A percentile compares a stretch with the other conserved stretches of the same genome.
Conservation (phyloP, 169 alveolate species). For the Plasmodium vivax region DNA sequence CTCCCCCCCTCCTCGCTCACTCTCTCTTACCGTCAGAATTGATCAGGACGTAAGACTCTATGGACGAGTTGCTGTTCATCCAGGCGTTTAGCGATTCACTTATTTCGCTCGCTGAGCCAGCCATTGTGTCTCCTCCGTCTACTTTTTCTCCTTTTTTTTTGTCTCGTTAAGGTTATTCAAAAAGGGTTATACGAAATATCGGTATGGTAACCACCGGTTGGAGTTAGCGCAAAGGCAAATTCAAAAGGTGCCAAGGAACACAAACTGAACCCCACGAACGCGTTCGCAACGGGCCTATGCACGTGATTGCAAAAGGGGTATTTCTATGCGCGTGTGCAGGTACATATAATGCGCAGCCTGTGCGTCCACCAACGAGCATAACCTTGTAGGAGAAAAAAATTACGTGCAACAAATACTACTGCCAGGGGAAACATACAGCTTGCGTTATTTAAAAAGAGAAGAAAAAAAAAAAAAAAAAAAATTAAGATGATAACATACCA, state of each 20-base stretch:
- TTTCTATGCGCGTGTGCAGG: not conserved
- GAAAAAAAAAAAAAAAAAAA: not conserved
- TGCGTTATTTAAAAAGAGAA: not conserved
- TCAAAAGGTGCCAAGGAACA: not conserved
- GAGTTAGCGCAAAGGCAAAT: not conserved
- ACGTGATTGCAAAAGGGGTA: not conserved
- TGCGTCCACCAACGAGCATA: not conserved
- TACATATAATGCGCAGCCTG: not conserved
- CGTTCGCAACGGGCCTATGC: not conserved
- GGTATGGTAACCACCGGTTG: not conserved
- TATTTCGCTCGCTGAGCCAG: slow-evolving; percentile 69
- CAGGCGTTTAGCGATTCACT: slow-evolving; percentile 69
- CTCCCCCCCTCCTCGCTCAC: not conserved
- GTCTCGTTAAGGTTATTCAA: not conserved
- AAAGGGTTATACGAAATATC: not conserved
- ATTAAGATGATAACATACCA: not conserved
- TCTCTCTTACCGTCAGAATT: slow-evolving; percentile 42
- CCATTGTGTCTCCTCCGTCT: slow-evolving; percentile 10
- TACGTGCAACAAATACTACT: slow-evolving; percentile 5
- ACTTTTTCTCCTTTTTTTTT: not conserved
- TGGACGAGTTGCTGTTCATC: slow-evolving; percentile 60
- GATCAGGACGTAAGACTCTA: slow-evolving; percentile 42
- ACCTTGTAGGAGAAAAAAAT: not conserved
- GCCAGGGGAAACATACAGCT: not conserved
- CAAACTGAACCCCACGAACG: not conserved